A percentile compares a stretch with the other conserved stretches of the same genome.
These are phyloP conservation scores for Allomyces macrogynus DNA, from an alignment of 192 early-diverging fungal species.

Conservation along the genomic window DNA sequence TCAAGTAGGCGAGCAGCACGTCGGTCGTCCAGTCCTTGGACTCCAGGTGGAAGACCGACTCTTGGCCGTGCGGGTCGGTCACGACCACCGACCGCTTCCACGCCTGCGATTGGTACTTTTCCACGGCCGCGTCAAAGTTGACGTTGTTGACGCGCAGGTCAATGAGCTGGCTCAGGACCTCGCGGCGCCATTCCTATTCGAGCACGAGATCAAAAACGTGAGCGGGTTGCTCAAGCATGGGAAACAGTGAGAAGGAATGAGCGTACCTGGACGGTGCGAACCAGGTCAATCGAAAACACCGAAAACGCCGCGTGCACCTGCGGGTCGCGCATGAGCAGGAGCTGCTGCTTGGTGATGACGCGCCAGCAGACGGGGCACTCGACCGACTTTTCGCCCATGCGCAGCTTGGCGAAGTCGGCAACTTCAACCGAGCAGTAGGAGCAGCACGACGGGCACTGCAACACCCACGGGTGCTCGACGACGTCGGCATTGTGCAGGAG, in stretches of 20 bases:
- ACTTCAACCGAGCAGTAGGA: background rate
- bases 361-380: background rate
- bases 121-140: background rate
- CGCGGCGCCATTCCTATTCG: background rate
- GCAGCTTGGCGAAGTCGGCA: background rate
- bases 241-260: no score
- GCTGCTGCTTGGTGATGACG: background rate
- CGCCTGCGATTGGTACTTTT: background rate
- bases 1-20: background rate
- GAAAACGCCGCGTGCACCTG: background rate
- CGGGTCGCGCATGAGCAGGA: background rate
- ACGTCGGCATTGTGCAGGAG: background rate
- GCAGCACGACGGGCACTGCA: conserved; percentile 1
- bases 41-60: background rate
- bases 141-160: background rate
- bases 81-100: background rate
- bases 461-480: background rate
- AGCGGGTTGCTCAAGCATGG: no score
- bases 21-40: background rate
- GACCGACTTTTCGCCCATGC: background rate
- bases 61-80: background rate
- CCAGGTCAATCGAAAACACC: background rate
- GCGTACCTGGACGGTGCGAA: background rate
- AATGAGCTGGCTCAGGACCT: background rate
- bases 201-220: no score